Evolutionary conservation across 2,329 filamentous ascomycete species (phyloP).

Genomic region (Curvularia sp.): DNA sequence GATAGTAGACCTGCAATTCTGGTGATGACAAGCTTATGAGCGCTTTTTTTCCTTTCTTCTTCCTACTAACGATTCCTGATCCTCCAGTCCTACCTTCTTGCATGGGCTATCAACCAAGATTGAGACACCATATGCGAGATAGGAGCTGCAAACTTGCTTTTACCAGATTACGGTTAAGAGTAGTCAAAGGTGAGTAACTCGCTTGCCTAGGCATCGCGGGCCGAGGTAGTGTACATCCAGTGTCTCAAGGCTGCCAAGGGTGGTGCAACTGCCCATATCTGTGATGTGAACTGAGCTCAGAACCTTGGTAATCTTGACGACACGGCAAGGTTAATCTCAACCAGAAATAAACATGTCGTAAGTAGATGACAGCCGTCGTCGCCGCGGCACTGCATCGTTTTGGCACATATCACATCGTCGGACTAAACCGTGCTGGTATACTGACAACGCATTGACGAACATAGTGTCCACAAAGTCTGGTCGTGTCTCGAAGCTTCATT

Average conservation of each 20-base stretch:
- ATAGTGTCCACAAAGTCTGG: neutral
- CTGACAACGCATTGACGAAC: neutral
- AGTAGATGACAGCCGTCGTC: neutral
- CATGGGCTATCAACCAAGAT: neutral
- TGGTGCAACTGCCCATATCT: neutral
- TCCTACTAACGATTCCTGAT: neutral
- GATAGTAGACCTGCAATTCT: neutral
- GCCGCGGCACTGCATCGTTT: neutral
- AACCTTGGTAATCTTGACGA: neutral
- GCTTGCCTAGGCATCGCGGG: neutral
- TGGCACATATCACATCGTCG: neutral
- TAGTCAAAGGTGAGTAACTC: neutral
- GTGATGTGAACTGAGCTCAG: neutral
- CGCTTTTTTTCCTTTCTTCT: neutral
- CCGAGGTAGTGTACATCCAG: neutral
- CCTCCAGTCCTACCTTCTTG: neutral
- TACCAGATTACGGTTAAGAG: neutral
- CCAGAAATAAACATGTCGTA: neutral
- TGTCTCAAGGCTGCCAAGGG: neutral
- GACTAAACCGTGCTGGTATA: neutral
- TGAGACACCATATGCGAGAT: neutral
- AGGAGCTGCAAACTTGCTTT: neutral
- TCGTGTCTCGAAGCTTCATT: neutral
- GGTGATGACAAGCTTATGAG: neutral
- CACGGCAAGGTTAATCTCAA: neutral